Evolutionary conservation across 495 filamentous ascomycete genomes (phyloP).

Genomic region (Penicillium taxi): DNA sequence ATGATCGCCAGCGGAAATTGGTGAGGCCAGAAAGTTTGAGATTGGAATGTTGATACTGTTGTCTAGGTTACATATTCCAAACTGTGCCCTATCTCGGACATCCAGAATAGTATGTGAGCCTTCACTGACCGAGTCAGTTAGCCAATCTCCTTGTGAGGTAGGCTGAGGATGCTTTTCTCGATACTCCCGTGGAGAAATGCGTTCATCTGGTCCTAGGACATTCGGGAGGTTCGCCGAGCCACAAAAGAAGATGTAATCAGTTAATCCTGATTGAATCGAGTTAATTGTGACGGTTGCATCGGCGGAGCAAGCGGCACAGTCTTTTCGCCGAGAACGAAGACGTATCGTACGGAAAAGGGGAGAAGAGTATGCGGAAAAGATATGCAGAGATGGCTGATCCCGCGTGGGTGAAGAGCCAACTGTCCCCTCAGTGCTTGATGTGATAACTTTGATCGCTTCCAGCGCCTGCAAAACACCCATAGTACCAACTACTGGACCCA

Average conservation of each 20-base stretch:
- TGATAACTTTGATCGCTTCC: slow-evolving; percentile 79
- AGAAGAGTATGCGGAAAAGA: slow-evolving; percentile 66
- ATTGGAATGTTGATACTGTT: slow-evolving; percentile 75
- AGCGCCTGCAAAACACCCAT: slow-evolving; percentile 92
- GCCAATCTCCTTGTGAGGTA: neutral
- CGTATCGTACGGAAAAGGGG: slow-evolving; percentile 66
- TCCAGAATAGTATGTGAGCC: slow-evolving; percentile 58
- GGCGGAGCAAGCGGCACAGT: slow-evolving; percentile 69
- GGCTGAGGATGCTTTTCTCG: slow-evolving; percentile 11
- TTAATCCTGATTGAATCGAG: slow-evolving; percentile 51
- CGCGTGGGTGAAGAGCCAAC: neutral
- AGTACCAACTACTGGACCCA: slow-evolving; percentile 86
- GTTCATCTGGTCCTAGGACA: slow-evolving; percentile 49
- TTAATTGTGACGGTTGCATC: slow-evolving; percentile 52
- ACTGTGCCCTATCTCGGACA: slow-evolving; percentile 76
- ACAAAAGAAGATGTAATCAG: slow-evolving; percentile 78
- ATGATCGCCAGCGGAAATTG: neutral
- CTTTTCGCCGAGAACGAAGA: slow-evolving; percentile 55
- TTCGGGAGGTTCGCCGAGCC: slow-evolving; percentile 44
- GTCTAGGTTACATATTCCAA: slow-evolving; percentile 65
- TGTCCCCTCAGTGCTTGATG: slow-evolving; percentile 11
- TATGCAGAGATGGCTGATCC: slow-evolving; percentile 42
- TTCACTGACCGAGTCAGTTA: neutral
- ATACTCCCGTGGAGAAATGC: slow-evolving; percentile 55
- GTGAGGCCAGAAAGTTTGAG: slow-evolving; percentile 43